phyloP scores from a whole-genome alignment of 169 alveolate genomes.

The Cryptosporidium felis region DNA sequence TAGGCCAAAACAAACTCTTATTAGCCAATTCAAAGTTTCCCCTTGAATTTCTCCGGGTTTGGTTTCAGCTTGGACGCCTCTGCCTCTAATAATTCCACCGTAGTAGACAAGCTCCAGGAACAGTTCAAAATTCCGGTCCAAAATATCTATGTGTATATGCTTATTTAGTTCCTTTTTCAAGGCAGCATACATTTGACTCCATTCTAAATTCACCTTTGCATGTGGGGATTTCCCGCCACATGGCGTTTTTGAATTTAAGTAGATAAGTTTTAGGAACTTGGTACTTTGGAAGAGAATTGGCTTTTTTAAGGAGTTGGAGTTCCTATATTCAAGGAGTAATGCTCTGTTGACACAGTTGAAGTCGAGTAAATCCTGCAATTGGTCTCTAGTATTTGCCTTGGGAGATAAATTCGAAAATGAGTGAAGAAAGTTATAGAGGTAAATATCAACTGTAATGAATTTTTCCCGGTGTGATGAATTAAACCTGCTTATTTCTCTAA shows the following conservation, averaged over 20 bases:
- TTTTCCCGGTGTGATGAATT: background rate
- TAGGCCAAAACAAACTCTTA: background rate
- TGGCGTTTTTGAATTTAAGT: background rate
- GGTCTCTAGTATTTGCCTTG: background rate
- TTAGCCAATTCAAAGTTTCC: background rate
- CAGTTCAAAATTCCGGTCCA: background rate
- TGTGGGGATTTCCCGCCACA: background rate
- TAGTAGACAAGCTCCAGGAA: constrained; percentile 2
- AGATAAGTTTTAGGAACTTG: background rate
- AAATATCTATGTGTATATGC: background rate
- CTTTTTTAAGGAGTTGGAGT: no score
- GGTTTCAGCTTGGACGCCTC: background rate
- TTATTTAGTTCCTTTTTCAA: background rate
- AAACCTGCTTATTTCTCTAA: background rate
- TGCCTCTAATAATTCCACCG: background rate
- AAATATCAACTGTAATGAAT: background rate
- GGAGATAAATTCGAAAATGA: background rate
- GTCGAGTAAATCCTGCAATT: background rate
- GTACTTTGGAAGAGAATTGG: no score
- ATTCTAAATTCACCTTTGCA: background rate
- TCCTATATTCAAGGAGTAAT: background rate
- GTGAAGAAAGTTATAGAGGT: background rate
- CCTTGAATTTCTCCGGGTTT: no score
- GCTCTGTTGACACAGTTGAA: background rate
- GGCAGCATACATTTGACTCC: background rate